Base-by-base conservation (phyloP, 1,139 yeast species). In the Geotrichum histeridarum region DNA sequence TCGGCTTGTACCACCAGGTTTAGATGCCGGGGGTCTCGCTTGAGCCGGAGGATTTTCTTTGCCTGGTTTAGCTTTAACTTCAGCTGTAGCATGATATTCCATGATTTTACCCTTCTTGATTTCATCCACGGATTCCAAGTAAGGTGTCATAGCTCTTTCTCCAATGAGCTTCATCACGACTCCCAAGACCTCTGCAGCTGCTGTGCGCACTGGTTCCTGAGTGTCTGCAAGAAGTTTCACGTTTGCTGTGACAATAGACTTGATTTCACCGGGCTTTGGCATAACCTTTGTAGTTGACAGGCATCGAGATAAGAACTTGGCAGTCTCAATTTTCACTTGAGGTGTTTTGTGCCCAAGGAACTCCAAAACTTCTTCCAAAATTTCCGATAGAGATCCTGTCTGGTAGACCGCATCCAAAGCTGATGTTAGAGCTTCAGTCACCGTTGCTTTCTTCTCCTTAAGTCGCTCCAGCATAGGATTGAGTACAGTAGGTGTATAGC, bases 371-470 rank as follows among this genome's bases (percentile, higher is more conserved):
- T 83, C 85, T 17, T 82, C 87, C 45, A 87, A 69, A 15, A 89
- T 72, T 50, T 82, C 90, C 18, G 76, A 70, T 42, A 82, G 73
- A 65, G 30, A 59, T 54, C 57, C 56, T 52, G 65, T 64, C 50
- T 62, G 67, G 63, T 83, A 86, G 8, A 86, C 75, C 0, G 87
- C 79, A 68, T 84, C 88, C 55, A 90, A 73, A 1, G 93, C 84
- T 45, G 69, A 72, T 30, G 76, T 75, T 31, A 93, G 73, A 0
- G 95, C 86, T 35, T 83, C 89, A 1, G 87, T 75, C 0, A 89
- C 94, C 1, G 85, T 73, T 12, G 81, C 84, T 65, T 93, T 93
- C 73, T 87, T 89, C 68, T 93, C 99, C 66, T 90, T 91, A n/a
- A 89, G 81, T 63, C 97, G 78, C 60, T 90, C 97, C 46, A 93